Conservation (phyloP, 2,329 filamentous ascomycete species). For the Trichoderma hamatum region DNA sequence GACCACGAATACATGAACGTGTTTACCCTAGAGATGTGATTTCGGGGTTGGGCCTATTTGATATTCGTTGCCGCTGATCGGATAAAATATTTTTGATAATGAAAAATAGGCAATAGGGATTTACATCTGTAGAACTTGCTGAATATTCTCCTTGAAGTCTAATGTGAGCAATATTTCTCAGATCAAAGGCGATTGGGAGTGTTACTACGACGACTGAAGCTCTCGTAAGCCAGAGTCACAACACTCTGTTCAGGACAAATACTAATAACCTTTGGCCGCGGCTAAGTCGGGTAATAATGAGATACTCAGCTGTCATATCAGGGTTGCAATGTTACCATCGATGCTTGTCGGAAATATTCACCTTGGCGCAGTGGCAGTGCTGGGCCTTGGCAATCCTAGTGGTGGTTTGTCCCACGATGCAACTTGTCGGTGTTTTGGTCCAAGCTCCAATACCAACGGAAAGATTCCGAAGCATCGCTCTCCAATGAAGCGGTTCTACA, state of each 20-base stretch:
- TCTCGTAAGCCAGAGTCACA: background rate
- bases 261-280: background rate
- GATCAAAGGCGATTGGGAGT: background rate
- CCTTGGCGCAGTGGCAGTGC: slow-evolving; percentile 15
- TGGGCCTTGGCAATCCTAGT: background rate
- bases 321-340: too few relatives aligned
- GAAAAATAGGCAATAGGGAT: background rate
- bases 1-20: background rate
- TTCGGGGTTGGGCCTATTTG: background rate
- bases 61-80: background rate
- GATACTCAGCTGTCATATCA: too few relatives aligned
- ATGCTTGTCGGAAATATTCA: background rate
- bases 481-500: background rate
- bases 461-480: background rate
- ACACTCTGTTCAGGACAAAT: background rate
- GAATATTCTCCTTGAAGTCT: background rate
- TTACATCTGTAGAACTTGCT: background rate
- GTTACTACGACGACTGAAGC: background rate
- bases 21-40: background rate
- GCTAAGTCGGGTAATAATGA: background rate
- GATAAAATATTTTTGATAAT: background rate
- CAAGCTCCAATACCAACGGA: background rate
- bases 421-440: background rate
- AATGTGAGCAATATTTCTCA: background rate
- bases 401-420: background rate